phyloP scores from a whole-genome alignment of 2,329 filamentous ascomycete genomes.

The Mariannaea sp. region DNA sequence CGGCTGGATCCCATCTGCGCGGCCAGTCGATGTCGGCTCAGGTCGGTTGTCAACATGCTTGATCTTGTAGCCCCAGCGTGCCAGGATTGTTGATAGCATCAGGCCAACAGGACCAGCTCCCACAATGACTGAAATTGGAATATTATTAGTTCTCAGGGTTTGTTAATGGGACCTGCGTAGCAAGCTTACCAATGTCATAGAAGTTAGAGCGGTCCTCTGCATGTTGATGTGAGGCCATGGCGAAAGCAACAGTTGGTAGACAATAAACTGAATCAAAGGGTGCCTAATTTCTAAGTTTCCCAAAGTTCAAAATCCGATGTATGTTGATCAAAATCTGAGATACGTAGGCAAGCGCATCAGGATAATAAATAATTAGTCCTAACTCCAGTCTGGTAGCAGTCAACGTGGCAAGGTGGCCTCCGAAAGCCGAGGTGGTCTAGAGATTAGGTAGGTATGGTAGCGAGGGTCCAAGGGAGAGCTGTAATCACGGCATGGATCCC shows the following conservation, averaged over 20 bases:
- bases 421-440: constrained; percentile 15
- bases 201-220: constrained; percentile 33
- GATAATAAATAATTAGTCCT: constrained; percentile 11
- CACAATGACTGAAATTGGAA: constrained; percentile 69
- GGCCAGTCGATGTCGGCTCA: constrained; percentile 82
- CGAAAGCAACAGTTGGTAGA: constrained; percentile 4
- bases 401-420: too few relatives aligned
- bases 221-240: constrained; percentile 25
- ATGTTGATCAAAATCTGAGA: background rate
- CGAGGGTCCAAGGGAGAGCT: constrained; percentile 1
- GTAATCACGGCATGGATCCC: constrained; percentile 21
- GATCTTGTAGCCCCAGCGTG: constrained; percentile 92
- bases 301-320: background rate
- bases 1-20: constrained; percentile 90
- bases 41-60: constrained; percentile 93
- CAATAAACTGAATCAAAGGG: constrained; percentile 1
- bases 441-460: background rate
- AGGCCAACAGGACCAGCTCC: constrained; percentile 89
- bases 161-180: background rate
- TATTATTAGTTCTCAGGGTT: background rate
- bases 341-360: constrained; percentile 5
- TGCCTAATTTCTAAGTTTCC: constrained; percentile 4
- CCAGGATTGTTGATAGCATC: constrained; percentile 84
- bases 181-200: constrained; percentile 52
- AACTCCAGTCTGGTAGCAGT: background rate